Conservation (phyloP, 495 filamentous ascomycete genomes). For the Neurospora sp. region DNA sequence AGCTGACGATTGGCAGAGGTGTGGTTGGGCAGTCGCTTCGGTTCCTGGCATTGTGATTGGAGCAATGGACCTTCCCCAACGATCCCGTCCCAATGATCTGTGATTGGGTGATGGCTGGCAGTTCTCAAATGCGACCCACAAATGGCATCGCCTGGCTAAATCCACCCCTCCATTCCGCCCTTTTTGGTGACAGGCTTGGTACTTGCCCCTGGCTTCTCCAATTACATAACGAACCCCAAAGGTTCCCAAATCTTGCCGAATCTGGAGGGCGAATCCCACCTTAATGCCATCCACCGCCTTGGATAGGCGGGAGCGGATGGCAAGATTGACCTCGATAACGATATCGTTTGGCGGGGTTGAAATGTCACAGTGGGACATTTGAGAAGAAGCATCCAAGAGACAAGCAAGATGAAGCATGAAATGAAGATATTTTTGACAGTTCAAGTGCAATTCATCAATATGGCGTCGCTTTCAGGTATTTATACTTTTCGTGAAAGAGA, state of each 20-base stretch:
- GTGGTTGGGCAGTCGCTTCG: conserved; percentile 1
- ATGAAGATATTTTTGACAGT: neutral
- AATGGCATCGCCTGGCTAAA: conserved; percentile 14
- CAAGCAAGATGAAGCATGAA: neutral
- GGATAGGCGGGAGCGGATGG: neutral
- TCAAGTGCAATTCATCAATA: neutral
- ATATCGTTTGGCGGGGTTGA: conserved; percentile 1
- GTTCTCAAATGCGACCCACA: neutral
- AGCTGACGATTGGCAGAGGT: conserved; percentile 14
- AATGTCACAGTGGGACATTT: neutral
- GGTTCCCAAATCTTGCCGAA: neutral
- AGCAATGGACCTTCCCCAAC: conserved; percentile 15
- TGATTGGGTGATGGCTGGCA: neutral
- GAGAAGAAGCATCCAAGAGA: neutral
- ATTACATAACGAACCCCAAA: conserved; percentile 3
- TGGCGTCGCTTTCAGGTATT: neutral
- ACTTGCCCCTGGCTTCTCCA: conserved; percentile 1
- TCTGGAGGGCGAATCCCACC: neutral
- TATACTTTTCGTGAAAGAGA: neutral
- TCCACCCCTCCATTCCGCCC: conserved; percentile 3
- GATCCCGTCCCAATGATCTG: neutral
- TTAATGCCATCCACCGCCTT: neutral
- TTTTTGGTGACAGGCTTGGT: neutral
- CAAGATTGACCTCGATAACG: neutral
- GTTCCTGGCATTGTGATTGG: conserved; percentile 3